Evolutionary conservation across 805 yeast genomes (phyloP), one percentile per base, ranked within the genome.

Genomic region (Saccharomyces jurei): DNA sequence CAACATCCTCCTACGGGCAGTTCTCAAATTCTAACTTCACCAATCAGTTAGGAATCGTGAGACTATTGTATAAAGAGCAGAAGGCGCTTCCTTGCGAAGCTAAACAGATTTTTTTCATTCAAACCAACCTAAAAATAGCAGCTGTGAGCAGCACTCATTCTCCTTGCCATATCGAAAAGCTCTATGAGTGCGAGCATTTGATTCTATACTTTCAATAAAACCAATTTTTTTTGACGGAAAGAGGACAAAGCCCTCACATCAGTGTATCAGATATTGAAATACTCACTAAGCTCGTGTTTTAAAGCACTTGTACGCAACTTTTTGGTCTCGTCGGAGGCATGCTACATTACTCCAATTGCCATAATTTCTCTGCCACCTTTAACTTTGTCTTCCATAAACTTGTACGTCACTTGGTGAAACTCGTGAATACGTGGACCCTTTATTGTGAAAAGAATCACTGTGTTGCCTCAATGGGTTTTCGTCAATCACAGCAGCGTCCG

Each of bases 141-240:
- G 27, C 85, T 83, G 61, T 32, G 80, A 66, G 84, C 86, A 81
- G n/a, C 81, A 81, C 58, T 81, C 84, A 17, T 80, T 74, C 21
- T 71, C 77, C 49, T 77, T 75, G 56, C 74, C 71, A 81, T 77
- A 77, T 5, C 63, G 64, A 71, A 65, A 61, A 71, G 71, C 25
- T 55, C 65, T 48, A 63, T 54, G 44, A 77, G 60, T 8, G 78
- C 75, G 29, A 70, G 63, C 61, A 79, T 79, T 62, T 75, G 71
- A 17, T 77, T 77, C 9, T 65, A 58, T 58, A 77, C 66, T n/a
- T 53, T 61, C 57, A n/a, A 32, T 13, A 48, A 48, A 8, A 22
- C 51, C 22, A 49, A 30, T n/a, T n/a, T n/a, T 14, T 11, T 21
- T n/a, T 49, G 32, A 32, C 51, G 51, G 29, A 49, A 49, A 3